These are phyloP conservation scores for Pisolithus tinctorius DNA, from an alignment of 768 basidiomycete genomes.

Conservation along the genomic window DNA sequence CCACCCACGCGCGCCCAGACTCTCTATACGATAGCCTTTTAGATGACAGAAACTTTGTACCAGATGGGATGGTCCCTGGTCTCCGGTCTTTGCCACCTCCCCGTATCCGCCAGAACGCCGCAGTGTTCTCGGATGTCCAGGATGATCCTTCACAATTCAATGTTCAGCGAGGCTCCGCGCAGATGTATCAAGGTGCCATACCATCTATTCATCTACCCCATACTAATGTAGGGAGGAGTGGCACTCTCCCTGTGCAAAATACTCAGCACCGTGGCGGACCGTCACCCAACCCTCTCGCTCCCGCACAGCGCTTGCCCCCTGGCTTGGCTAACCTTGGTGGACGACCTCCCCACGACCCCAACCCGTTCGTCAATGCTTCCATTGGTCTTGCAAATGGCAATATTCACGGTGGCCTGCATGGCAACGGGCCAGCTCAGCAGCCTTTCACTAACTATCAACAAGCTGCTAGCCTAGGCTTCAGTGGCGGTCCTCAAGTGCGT, in stretches of 20 bases:
- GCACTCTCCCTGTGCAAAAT: slow-evolving; percentile 51
- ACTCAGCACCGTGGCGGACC: slow-evolving; percentile 64
- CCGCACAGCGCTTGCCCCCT: slow-evolving; percentile 63
- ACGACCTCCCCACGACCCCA: slow-evolving; percentile 73
- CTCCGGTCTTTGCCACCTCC: slow-evolving; percentile 61
- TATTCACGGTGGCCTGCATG: slow-evolving; percentile 41
- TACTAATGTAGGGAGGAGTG: slow-evolving; percentile 39
- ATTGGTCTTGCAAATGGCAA: slow-evolving; percentile 42
- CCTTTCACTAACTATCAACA: slow-evolving; percentile 50
- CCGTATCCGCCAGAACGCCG: slow-evolving; percentile 49
- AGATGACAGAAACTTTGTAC: slow-evolving; percentile 73
- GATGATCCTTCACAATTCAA: slow-evolving; percentile 64
- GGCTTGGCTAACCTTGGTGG: slow-evolving; percentile 79
- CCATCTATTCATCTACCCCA: slow-evolving; percentile 51
- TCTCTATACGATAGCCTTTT: slow-evolving; percentile 65
- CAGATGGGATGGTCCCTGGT: slow-evolving; percentile 83
- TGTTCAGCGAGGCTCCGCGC: slow-evolving; percentile 51
- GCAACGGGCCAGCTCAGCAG: slow-evolving; percentile 39
- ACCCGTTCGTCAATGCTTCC: slow-evolving; percentile 43
- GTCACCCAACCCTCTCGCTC: slow-evolving; percentile 50
- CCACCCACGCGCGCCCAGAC: slow-evolving; percentile 48
- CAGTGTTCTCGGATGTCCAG: slow-evolving; percentile 49
- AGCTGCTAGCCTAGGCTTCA: slow-evolving; percentile 39
- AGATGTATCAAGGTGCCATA: slow-evolving; percentile 46
- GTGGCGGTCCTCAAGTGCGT: slow-evolving; percentile 39